A percentile compares a stretch with the other conserved stretches of the same genome.
These are phyloP conservation scores for Fusarium camptoceras DNA, from an alignment of 2,329 filamentous ascomycete species.

Conservation along the genomic window DNA sequence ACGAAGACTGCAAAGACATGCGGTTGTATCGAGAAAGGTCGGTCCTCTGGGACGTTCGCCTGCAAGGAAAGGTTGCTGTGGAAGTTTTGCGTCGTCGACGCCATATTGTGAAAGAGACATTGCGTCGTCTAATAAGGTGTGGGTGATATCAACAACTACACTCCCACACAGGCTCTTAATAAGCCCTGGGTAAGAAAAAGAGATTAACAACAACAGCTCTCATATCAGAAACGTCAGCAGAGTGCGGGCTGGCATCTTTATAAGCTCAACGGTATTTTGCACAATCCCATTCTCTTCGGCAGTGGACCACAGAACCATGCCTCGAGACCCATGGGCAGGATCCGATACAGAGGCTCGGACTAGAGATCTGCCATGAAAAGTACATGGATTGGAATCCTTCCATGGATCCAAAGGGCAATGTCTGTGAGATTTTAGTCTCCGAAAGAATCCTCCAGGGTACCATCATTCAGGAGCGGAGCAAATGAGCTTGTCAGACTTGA, in stretches of 20 bases:
- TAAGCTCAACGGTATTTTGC: constrained; percentile 1
- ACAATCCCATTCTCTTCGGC: neutral
- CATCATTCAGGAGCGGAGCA: constrained; percentile 20
- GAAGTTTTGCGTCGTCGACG: constrained; percentile 40
- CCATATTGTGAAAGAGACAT: constrained; percentile 37
- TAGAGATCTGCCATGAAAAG: constrained; percentile 26
- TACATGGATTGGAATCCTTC: constrained; percentile 15
- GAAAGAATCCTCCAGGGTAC: constrained; percentile 10
- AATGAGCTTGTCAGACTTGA: constrained; percentile 1
- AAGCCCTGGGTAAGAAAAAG: neutral
- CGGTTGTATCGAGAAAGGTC: constrained; percentile 55
- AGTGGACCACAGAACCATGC: neutral
- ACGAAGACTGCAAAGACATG: constrained; percentile 55
- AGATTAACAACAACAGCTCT: neutral
- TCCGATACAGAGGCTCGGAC: constrained; percentile 5
- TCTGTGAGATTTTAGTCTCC: constrained; percentile 38
- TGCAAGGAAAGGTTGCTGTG: constrained; percentile 55
- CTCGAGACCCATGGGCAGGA: constrained; percentile 3
- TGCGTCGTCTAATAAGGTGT: constrained; percentile 2
- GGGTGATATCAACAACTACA: neutral
- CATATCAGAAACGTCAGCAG: neutral
- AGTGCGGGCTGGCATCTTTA: constrained; percentile 20
- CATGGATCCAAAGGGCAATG: constrained; percentile 31
- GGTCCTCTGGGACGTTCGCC: constrained; percentile 49
- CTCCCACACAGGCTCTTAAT: neutral